Conservation (phyloP, 257 asterid genomes). For the Nicotiana attenuata region DNA sequence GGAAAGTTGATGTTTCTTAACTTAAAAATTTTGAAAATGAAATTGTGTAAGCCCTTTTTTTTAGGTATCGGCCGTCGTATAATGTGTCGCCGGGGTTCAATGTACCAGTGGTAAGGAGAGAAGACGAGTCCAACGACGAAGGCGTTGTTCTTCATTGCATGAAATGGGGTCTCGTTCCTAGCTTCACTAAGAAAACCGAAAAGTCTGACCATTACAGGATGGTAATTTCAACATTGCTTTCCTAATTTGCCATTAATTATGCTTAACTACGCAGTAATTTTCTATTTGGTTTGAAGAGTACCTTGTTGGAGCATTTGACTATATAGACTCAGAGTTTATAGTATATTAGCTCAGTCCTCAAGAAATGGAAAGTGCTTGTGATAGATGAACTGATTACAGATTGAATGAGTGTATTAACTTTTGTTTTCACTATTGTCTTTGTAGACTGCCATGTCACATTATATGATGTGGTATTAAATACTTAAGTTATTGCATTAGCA, state of each 20-base stretch:
- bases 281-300: neutral
- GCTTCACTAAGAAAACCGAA: constrained; percentile 71
- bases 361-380: neutral
- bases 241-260: neutral
- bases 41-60: neutral
- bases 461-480: neutral
- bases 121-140: constrained; percentile 34
- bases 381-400: neutral
- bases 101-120: constrained; percentile 77
- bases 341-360: neutral
- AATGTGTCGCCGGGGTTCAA: constrained; percentile 81
- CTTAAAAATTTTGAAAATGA: neutral
- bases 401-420: neutral
- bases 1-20: neutral
- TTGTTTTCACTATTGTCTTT: neutral
- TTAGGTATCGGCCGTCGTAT: constrained; percentile 74
- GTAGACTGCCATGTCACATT: neutral
- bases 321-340: neutral
- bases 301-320: neutral
- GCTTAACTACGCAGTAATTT: neutral
- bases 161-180: constrained; percentile 96
- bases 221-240: constrained; percentile 34
- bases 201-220: constrained; percentile 79
- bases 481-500: neutral
- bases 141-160: constrained; percentile 74